A percentile compares a stretch with the other conserved stretches of the same genome.
Evolutionary conservation across 1,284 basidiomycete genomes (phyloP).

Genomic region (Trichosporon coremiiforme): DNA sequence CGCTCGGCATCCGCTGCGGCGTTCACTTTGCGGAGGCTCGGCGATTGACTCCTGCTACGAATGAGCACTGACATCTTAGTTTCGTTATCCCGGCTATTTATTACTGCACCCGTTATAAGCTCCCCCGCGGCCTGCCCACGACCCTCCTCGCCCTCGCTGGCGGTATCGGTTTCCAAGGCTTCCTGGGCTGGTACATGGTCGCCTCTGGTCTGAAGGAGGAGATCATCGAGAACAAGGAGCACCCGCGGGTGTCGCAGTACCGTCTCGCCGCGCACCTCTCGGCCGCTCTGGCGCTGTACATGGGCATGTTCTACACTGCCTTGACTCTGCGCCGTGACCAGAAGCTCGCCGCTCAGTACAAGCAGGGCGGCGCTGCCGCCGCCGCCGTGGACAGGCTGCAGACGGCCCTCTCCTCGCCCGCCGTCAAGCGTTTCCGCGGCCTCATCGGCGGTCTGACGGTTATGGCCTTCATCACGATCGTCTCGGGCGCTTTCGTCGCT

Average conservation of each 20-base stretch:
- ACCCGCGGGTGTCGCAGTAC: conserved; percentile 95
- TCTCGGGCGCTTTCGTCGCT: conserved; percentile 91
- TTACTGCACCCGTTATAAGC: conserved; percentile 70
- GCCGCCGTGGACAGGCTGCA: conserved; percentile 37
- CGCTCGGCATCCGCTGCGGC: no score
- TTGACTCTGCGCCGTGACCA: conserved; percentile 73
- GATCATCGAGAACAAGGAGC: conserved; percentile 74
- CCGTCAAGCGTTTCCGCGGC: conserved; percentile 65
- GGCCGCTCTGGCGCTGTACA: conserved; percentile 87
- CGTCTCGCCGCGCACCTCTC: conserved; percentile 91
- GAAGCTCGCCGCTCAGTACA: conserved; percentile 62
- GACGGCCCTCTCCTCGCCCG: conserved; percentile 62
- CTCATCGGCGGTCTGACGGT: conserved; percentile 67
- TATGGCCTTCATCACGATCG: conserved; percentile 83
- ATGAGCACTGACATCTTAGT: no score
- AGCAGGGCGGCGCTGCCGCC: conserved; percentile 59
- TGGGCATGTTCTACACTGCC: conserved; percentile 85
- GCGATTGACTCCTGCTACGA: no score
- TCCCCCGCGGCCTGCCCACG: conserved; percentile 65
- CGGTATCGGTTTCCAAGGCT: conserved; percentile 83
- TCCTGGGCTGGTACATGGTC: conserved; percentile 99
- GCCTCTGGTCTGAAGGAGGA: conserved; percentile 88
- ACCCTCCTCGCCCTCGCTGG: conserved; percentile 71
- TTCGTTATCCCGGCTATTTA: conserved; percentile 80
- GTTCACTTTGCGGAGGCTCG: no score